Percentiles rank a stretch among this genome's conserved stretches.
These are phyloP conservation scores for Sorghum bicolor DNA, from an alignment of 176 grass and related monocot species.

Conservation along the genomic window DNA sequence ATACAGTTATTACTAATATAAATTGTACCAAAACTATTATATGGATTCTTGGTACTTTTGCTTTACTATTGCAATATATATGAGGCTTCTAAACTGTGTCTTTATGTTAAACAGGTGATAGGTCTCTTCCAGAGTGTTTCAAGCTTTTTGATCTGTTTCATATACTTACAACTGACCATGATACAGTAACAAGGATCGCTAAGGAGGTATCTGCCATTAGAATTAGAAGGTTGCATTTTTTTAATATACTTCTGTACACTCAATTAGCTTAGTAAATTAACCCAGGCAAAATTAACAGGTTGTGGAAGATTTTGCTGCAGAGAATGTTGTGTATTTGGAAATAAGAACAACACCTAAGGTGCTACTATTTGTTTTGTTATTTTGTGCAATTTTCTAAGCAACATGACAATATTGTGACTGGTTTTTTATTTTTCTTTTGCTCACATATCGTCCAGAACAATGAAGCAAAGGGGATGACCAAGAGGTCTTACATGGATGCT, in stretches of 20 bases:
- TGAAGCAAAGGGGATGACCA: constrained; percentile 96
- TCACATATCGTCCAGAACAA: constrained; percentile 55
- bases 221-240: neutral
- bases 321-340: constrained; percentile 95
- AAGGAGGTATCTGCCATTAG: constrained; percentile 53
- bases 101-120: constrained; percentile 59
- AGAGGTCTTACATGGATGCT: constrained; percentile 87
- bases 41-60: neutral
- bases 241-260: neutral
- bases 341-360: constrained; percentile 98
- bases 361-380: neutral
- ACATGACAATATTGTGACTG: neutral
- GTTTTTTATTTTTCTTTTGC: neutral
- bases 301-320: constrained; percentile 90
- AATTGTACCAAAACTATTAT: neutral
- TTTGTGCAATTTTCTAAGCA: neutral
- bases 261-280: constrained; percentile 9
- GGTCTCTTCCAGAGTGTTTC: constrained; percentile 81
- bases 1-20: neutral
- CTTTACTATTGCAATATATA: neutral
- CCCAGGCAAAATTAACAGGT: constrained; percentile 39
- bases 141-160: constrained; percentile 91
- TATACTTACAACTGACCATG: constrained; percentile 80
- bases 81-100: neutral
- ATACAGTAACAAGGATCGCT: constrained; percentile 88